Conservation (phyloP, 192 early-diverging fungal genomes). For the Mortierella claussenii region DNA sequence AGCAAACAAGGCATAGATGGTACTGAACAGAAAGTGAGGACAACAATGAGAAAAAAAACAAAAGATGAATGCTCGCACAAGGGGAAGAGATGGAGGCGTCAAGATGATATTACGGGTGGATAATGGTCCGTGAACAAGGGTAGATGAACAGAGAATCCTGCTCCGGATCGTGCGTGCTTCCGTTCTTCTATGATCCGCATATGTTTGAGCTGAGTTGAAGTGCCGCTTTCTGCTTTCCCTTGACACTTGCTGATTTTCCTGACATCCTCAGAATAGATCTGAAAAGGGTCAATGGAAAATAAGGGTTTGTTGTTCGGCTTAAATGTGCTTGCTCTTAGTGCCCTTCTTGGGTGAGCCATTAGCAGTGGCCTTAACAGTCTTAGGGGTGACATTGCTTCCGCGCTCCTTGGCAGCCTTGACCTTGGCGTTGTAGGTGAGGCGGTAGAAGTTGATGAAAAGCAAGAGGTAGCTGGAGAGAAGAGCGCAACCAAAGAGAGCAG, state of each 20-base stretch:
- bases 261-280: too few species aligned
- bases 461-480: slow-evolving; percentile 84
- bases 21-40: not conserved
- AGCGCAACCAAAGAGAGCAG: slow-evolving; percentile 85
- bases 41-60: too few species aligned
- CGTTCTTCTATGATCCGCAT: not conserved
- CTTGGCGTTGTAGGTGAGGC: slow-evolving; percentile 77
- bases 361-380: slow-evolving; percentile 16
- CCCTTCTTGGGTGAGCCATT: slow-evolving; percentile 23
- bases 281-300: too few species aligned
- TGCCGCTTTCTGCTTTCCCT: too few species aligned
- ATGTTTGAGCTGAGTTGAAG: too few species aligned
- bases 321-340: slow-evolving; percentile 53
- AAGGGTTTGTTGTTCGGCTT: too few species aligned
- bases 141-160: not conserved
- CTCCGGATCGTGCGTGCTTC: not conserved
- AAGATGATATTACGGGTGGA: slow-evolving; percentile 21
- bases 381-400: slow-evolving; percentile 39
- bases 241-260: too few species aligned
- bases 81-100: too few species aligned
- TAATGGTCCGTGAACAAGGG: slow-evolving; percentile 16
- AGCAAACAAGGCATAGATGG: too few species aligned
- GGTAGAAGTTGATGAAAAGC: slow-evolving; percentile 93
- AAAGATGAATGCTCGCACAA: too few species aligned
- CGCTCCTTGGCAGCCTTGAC: slow-evolving; percentile 57